A percentile compares a stretch with the other conserved stretches of the same genome.
These are phyloP conservation scores for Cyanidioschyzon merolae DNA, from an alignment of 23 red algal species.

Conservation along the genomic window DNA sequence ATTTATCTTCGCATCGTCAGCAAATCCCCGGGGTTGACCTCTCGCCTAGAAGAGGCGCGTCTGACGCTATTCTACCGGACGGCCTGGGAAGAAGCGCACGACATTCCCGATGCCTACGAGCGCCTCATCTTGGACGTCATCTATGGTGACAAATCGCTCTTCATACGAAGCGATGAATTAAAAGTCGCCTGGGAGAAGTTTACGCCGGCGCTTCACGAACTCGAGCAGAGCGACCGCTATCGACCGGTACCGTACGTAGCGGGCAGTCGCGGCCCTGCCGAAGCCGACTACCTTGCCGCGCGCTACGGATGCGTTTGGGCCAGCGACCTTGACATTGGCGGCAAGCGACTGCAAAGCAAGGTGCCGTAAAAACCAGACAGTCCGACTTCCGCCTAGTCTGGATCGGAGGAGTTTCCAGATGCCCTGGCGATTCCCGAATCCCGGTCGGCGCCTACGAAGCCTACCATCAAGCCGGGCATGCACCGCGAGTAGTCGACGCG, in stretches of 20 bases:
- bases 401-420: too few relatives aligned
- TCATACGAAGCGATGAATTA: constrained; percentile 89
- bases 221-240: constrained; percentile 32
- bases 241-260: constrained; percentile 8
- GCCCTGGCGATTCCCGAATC: too few relatives aligned
- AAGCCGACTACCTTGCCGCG: constrained; percentile 9
- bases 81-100: constrained; percentile 85
- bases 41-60: constrained; percentile 76
- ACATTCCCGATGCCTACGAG: constrained; percentile 97
- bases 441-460: too few relatives aligned
- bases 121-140: constrained; percentile 88
- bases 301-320: constrained; percentile 7
- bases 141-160: constrained; percentile 87
- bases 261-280: not conserved
- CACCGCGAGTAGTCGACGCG: too few relatives aligned
- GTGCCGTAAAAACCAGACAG: not conserved
- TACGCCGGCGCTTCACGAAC: constrained; percentile 51
- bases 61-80: constrained; percentile 80
- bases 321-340: constrained; percentile 13
- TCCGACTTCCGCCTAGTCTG: too few relatives aligned
- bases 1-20: constrained; percentile 74
- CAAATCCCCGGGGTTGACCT: constrained; percentile 83
- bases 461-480: too few relatives aligned
- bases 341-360: not conserved
- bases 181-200: constrained; percentile 79